A percentile compares a stretch with the other conserved stretches of the same genome.
Conservation (phyloP, 441 rosid species). For the Eutrema salsugineum region DNA sequence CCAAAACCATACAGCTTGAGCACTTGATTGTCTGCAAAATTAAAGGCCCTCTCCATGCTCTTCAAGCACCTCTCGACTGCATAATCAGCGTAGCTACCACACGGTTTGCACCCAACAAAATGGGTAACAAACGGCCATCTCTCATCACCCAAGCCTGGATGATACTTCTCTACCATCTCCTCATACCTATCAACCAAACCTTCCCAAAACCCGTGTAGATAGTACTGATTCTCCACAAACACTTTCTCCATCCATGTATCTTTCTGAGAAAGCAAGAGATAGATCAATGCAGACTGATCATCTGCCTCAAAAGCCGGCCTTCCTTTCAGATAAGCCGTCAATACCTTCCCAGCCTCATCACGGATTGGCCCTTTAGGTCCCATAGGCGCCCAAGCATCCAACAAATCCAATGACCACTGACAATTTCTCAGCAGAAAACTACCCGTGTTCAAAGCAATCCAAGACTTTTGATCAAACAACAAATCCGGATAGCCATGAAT, state of each 20-base stretch:
- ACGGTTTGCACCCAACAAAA: slow-evolving; percentile 97
- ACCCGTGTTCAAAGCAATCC: slow-evolving; percentile 97
- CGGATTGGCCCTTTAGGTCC: slow-evolving; percentile 88
- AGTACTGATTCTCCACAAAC: slow-evolving; percentile 88
- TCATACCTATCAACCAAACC: slow-evolving; percentile 94
- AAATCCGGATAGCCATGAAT: slow-evolving; percentile 91
- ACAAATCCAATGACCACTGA: slow-evolving; percentile 93
- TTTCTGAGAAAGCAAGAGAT: slow-evolving; percentile 77
- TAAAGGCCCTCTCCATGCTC: slow-evolving; percentile 97
- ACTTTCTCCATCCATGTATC: slow-evolving; percentile 89
- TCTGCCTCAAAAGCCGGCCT: slow-evolving; percentile 97
- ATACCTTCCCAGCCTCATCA: slow-evolving; percentile 86
- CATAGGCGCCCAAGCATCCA: slow-evolving; percentile 97
- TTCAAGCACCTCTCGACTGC: slow-evolving; percentile 86
- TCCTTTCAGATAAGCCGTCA: slow-evolving; percentile 86
- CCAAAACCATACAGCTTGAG: slow-evolving; percentile 84
- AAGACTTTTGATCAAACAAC: slow-evolving; percentile 80
- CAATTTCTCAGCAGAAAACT: slow-evolving; percentile 90
- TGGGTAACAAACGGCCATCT: slow-evolving; percentile 99
- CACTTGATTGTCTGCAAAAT: slow-evolving; percentile 97
- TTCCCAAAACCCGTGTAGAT: slow-evolving; percentile 96
- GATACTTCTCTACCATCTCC: slow-evolving; percentile 97
- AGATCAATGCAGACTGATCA: slow-evolving; percentile 95
- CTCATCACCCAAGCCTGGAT: slow-evolving; percentile 92
- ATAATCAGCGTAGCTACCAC: slow-evolving; percentile 97